Percentiles rank a stretch among this genome's conserved stretches.
Evolutionary conservation across 768 basidiomycete genomes (phyloP).

Genomic region (Kwoniella heveanensis): DNA sequence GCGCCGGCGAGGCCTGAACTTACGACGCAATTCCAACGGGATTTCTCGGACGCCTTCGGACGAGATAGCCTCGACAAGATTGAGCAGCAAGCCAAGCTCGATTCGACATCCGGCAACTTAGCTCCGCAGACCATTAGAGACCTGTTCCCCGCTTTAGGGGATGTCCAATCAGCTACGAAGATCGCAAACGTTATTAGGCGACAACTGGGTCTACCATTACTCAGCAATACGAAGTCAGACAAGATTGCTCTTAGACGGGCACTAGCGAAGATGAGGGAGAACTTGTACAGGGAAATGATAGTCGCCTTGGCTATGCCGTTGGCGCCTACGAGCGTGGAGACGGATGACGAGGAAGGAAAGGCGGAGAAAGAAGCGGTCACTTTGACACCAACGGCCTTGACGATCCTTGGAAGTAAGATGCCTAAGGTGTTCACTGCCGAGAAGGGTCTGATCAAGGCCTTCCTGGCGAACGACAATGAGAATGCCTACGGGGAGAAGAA

Average conservation of each 20-base stretch:
- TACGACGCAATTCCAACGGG: slow-evolving; percentile 19
- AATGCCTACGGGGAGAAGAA: slow-evolving; percentile 35
- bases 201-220: slow-evolving; percentile 27
- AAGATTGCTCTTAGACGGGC: slow-evolving; percentile 25
- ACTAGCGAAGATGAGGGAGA: slow-evolving; percentile 36
- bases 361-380: slow-evolving; percentile 22
- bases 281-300: slow-evolving; percentile 31
- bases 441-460: slow-evolving; percentile 31
- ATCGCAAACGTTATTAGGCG: slow-evolving; percentile 36
- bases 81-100: slow-evolving; percentile 21
- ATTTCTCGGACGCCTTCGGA: slow-evolving; percentile 17
- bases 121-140: slow-evolving; percentile 34
- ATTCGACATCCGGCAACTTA: slow-evolving; percentile 28
- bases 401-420: slow-evolving; percentile 24
- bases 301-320: slow-evolving; percentile 32
- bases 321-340: slow-evolving; percentile 19
- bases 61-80: slow-evolving; percentile 17
- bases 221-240: slow-evolving; percentile 20
- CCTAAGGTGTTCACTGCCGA: slow-evolving; percentile 36
- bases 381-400: slow-evolving; percentile 35
- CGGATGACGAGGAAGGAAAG: slow-evolving; percentile 16
- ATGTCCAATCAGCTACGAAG: slow-evolving; percentile 19
- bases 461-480: slow-evolving; percentile 20
- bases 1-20: slow-evolving; percentile 3
- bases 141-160: slow-evolving; percentile 30